phyloP scores from a whole-genome alignment of 2,329 filamentous ascomycete genomes.

The Aspergillus vadensis region DNA sequence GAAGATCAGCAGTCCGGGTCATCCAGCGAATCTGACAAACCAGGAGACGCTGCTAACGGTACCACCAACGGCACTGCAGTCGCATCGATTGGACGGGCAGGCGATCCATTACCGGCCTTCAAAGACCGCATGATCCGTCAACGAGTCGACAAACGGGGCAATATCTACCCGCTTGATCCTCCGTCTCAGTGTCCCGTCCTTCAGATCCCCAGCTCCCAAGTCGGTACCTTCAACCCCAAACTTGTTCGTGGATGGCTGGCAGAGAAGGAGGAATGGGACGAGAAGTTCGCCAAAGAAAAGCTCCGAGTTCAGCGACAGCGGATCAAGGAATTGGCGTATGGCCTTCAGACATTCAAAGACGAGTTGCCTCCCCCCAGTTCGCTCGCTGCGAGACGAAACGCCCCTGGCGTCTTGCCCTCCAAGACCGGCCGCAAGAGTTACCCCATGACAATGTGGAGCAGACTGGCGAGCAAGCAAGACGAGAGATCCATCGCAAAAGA shows the following conservation, averaged over 20 bases:
- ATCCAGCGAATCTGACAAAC: slow-evolving; percentile 45
- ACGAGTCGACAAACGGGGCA: slow-evolving; percentile 75
- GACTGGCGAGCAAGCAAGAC: slow-evolving; percentile 89
- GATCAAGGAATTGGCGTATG: slow-evolving; percentile 69
- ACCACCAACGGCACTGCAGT: slow-evolving; percentile 21
- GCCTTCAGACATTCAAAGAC: slow-evolving; percentile 71
- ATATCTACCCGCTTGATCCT: slow-evolving; percentile 67
- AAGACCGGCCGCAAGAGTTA: slow-evolving; percentile 59
- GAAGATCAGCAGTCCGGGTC: slow-evolving; percentile 78
- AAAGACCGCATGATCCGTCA: slow-evolving; percentile 89
- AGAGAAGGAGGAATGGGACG: slow-evolving; percentile 72
- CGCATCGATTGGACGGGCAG: slow-evolving; percentile 74
- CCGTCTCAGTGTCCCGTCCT: slow-evolving; percentile 67
- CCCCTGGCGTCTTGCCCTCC: slow-evolving; percentile 33
- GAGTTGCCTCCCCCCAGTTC: slow-evolving; percentile 84
- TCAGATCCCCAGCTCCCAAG: slow-evolving; percentile 61
- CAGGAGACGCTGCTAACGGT: slow-evolving; percentile 10
- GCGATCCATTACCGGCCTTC: slow-evolving; percentile 79
- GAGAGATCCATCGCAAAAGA: slow-evolving; percentile 63
- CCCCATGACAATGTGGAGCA: slow-evolving; percentile 79
- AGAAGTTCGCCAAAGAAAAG: slow-evolving; percentile 68
- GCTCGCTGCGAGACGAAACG: slow-evolving; percentile 67
- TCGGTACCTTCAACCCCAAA: slow-evolving; percentile 78
- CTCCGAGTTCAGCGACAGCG: slow-evolving; percentile 72
- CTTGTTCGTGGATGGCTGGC: slow-evolving; percentile 83